Conservation (phyloP, 2,329 filamentous ascomycete genomes). For the Aureobasidium sp. region DNA sequence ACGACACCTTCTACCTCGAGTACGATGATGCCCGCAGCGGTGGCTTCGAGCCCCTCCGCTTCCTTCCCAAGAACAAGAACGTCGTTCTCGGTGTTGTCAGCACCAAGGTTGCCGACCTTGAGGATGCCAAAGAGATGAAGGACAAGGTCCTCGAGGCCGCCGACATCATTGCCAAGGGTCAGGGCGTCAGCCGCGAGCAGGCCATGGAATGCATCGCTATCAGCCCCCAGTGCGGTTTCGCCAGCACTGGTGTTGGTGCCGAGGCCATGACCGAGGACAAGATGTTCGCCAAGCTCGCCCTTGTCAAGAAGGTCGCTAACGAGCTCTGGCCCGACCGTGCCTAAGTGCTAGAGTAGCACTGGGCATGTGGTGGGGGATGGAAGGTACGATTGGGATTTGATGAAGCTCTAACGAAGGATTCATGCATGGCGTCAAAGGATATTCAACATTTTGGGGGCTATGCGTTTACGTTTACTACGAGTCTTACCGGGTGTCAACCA, state of each 20-base stretch:
- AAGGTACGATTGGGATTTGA: not conserved
- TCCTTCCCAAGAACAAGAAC: constrained; percentile 30
- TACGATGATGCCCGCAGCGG: constrained; percentile 31
- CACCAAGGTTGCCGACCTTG: constrained; percentile 29
- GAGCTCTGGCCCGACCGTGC: constrained; percentile 28
- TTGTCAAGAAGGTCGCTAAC: constrained; percentile 28
- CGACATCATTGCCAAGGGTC: constrained; percentile 29
- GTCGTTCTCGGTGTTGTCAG: constrained; percentile 32
- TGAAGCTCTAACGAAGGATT: constrained; percentile 11
- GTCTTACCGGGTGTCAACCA: constrained; percentile 9
- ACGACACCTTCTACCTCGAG: constrained; percentile 33
- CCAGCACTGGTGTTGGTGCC: constrained; percentile 28
- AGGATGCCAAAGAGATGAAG: constrained; percentile 27
- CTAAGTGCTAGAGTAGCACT: constrained; percentile 13
- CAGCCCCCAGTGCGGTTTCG: constrained; percentile 31
- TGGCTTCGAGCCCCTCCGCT: constrained; percentile 31
- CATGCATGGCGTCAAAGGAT: constrained; percentile 5
- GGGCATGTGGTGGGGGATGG: not conserved
- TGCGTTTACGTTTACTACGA: constrained; percentile 1
- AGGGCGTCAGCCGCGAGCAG: constrained; percentile 27
- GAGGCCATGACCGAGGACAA: constrained; percentile 30
- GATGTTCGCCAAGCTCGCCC: constrained; percentile 30
- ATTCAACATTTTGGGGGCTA: constrained; percentile 11
- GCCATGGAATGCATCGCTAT: constrained; percentile 31
- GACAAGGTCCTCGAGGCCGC: constrained; percentile 26